Evolutionary conservation across 495 filamentous ascomycete species (phyloP).

Genomic region (Penicillium lividum): DNA sequence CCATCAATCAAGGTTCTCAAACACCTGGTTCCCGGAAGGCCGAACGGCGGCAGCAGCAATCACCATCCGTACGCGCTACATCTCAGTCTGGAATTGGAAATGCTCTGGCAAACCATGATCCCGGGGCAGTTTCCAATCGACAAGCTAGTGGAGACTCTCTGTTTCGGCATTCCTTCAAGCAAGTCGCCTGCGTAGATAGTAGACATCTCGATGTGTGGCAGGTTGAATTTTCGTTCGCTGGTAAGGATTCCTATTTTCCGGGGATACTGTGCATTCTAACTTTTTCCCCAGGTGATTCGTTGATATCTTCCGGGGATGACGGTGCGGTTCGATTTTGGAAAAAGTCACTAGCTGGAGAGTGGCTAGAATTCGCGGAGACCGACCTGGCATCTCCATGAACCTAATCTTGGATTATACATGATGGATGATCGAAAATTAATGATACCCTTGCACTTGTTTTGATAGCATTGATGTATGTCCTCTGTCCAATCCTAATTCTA

Average conservation of each 20-base stretch:
- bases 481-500: neutral
- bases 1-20: slow-evolving; percentile 31
- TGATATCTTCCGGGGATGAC: slow-evolving; percentile 53
- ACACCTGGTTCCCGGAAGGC: slow-evolving; percentile 30
- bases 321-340: slow-evolving; percentile 55
- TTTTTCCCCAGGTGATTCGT: slow-evolving; percentile 41
- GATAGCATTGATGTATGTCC: neutral
- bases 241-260: slow-evolving; percentile 24
- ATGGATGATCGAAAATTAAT: slow-evolving; percentile 9
- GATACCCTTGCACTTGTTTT: slow-evolving; percentile 25
- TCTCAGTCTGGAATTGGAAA: slow-evolving; percentile 53
- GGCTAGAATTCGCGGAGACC: slow-evolving; percentile 53
- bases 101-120: slow-evolving; percentile 47
- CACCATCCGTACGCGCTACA: slow-evolving; percentile 38
- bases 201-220: slow-evolving; percentile 53
- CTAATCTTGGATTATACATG: neutral
- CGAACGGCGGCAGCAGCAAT: slow-evolving; percentile 33
- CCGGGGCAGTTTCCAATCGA: slow-evolving; percentile 33
- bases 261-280: slow-evolving; percentile 5
- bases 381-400: slow-evolving; percentile 41
- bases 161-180: slow-evolving; percentile 48
- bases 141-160: slow-evolving; percentile 35
- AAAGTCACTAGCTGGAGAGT: slow-evolving; percentile 47
- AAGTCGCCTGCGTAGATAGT: slow-evolving; percentile 50
- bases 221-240: slow-evolving; percentile 50